These are phyloP conservation scores for Aspergillus panamensis DNA, from an alignment of 495 filamentous ascomycete species.

Conservation along the genomic window DNA sequence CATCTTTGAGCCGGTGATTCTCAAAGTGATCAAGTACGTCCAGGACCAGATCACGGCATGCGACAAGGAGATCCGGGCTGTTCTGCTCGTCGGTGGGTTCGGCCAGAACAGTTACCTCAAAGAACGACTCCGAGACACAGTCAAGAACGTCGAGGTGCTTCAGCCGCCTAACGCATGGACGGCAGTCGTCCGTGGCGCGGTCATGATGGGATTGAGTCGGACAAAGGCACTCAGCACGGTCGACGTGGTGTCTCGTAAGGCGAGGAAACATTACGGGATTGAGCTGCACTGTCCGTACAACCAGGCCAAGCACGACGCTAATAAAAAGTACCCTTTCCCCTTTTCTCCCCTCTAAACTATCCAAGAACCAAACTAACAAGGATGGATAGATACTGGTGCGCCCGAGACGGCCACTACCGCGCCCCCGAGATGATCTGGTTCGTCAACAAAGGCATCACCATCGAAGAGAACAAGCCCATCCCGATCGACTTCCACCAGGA, in stretches of 20 bases:
- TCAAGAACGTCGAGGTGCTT: conserved; percentile 20
- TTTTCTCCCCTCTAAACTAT: background rate
- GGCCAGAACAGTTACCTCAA: conserved; percentile 63
- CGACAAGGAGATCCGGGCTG: conserved; percentile 36
- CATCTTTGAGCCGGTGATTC: conserved; percentile 22
- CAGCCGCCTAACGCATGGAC: conserved; percentile 37
- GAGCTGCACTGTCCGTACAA: conserved; percentile 15
- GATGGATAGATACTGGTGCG: conserved; percentile 10
- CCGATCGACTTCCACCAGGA: conserved; percentile 9
- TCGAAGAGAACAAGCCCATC: conserved; percentile 12
- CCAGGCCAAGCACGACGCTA: conserved; percentile 20
- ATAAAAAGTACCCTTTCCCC: conserved; percentile 18
- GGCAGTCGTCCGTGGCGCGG: conserved; percentile 41
- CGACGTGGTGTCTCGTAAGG: conserved; percentile 30
- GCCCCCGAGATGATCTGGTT: conserved; percentile 8
- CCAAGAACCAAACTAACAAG: background rate
- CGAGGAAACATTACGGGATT: conserved; percentile 40
- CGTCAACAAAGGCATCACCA: background rate
- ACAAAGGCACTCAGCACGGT: conserved; percentile 19
- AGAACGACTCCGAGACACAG: conserved; percentile 24
- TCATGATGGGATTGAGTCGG: conserved; percentile 28
- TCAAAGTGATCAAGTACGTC: conserved; percentile 23
- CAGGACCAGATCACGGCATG: conserved; percentile 17
- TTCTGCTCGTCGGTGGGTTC: conserved; percentile 68
- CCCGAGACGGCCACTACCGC: background rate